Evolutionary conservation across 805 yeast species (phyloP).

Genomic region (Ogataea glucozyma): DNA sequence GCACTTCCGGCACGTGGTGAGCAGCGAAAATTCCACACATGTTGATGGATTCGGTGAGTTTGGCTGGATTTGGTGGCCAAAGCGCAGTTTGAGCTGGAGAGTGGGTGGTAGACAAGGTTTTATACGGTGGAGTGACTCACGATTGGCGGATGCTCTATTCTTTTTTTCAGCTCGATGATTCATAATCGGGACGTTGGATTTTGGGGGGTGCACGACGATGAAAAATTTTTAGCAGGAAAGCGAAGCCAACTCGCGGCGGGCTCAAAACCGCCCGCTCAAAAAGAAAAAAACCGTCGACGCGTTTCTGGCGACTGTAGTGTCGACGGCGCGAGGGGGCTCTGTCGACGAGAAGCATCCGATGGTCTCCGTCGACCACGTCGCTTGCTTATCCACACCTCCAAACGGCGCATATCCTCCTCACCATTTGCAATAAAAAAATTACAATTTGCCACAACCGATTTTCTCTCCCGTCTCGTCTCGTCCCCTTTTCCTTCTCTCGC

Average conservation of each 20-base stretch:
- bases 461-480: not conserved
- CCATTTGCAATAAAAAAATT: not conserved
- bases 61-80: no score
- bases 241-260: no score
- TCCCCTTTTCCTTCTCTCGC: not conserved
- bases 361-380: not conserved
- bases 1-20: conserved; percentile 76
- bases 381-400: no score
- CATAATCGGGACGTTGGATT: not conserved
- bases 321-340: no score
- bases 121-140: no score
- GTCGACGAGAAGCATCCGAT: no score
- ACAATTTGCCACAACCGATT: conserved; percentile 6
- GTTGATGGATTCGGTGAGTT: no score
- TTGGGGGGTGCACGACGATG: not conserved
- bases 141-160: no score
- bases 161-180: no score
- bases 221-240: not conserved
- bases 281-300: no score
- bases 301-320: no score
- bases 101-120: not conserved
- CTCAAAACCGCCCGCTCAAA: conserved; percentile 2
- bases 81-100: not conserved
- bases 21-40: conserved; percentile 99
- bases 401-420: no score